Conservation (phyloP, 495 filamentous ascomycete genomes). For the Pseudevernia furfuracea region DNA sequence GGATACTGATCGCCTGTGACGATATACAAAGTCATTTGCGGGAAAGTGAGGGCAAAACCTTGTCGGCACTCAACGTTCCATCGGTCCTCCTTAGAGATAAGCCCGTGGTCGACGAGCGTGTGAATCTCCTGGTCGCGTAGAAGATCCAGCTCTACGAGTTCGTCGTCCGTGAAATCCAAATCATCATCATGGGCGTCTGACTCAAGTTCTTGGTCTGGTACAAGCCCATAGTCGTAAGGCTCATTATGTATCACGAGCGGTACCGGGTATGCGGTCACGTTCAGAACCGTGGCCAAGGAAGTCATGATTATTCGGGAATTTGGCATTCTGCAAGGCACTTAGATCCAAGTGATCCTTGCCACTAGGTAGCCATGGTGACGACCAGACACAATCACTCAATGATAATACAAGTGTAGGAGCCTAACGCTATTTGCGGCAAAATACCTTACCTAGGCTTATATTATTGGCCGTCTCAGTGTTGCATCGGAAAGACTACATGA, state of each 20-base stretch:
- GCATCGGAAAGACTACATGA: background rate
- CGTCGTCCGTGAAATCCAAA: background rate
- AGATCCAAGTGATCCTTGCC: no score
- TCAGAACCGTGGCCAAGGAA: background rate
- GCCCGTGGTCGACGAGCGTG: background rate
- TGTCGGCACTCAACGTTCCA: conserved; percentile 6
- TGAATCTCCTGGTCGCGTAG: conserved; percentile 3
- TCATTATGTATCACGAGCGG: background rate
- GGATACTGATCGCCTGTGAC: conserved; percentile 6
- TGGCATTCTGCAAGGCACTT: no score
- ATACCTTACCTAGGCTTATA: no score
- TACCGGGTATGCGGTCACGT: background rate
- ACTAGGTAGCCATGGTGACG: no score
- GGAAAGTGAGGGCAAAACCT: background rate
- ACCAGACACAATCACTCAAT: no score
- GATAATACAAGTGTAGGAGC: no score
- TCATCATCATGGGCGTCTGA: background rate
- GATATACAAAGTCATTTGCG: conserved; percentile 6
- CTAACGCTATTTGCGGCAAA: background rate
- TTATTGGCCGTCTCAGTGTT: no score
- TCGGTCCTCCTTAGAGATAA: background rate
- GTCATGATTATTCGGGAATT: no score
- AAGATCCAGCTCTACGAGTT: background rate
- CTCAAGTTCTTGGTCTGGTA: background rate
- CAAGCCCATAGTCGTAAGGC: background rate